phyloP scores from a whole-genome alignment of 768 basidiomycete genomes.

The Pulveroboletus frians region DNA sequence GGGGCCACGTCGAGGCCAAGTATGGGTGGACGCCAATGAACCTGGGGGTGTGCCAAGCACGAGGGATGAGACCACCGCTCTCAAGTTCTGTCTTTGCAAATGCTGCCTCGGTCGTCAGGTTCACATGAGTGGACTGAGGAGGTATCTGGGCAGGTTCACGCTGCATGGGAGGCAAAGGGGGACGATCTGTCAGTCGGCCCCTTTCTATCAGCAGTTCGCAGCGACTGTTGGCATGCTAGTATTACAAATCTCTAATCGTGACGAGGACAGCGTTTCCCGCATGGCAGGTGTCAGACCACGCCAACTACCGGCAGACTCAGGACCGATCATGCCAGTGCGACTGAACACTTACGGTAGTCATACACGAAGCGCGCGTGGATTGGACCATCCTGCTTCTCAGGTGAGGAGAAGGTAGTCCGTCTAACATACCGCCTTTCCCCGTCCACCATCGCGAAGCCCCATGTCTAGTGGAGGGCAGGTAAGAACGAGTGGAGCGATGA shows the following conservation, averaged over 20 bases:
- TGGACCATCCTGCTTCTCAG: conserved; percentile 43
- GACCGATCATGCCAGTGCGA: not conserved
- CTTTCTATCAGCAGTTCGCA: conserved; percentile 4
- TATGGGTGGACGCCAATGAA: conserved; percentile 7
- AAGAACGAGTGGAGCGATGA: not conserved
- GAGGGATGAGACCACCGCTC: not conserved
- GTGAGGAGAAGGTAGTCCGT: conserved; percentile 59
- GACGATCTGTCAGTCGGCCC: not conserved
- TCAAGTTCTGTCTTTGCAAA: conserved; percentile 4
- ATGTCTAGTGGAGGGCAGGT: conserved; percentile 32
- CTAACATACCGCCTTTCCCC: conserved; percentile 58
- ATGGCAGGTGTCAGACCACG: conserved; percentile 4
- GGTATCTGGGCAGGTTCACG: not conserved
- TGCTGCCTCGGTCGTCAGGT: not conserved
- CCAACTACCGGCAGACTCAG: conserved; percentile 23
- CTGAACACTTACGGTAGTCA: conserved; percentile 53
- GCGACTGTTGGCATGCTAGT: not conserved
- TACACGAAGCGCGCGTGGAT: conserved; percentile 57
- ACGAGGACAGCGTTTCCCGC: not conserved
- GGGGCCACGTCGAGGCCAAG: conserved; percentile 16
- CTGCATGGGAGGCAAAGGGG: conserved; percentile 10
- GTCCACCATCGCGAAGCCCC: conserved; percentile 61
- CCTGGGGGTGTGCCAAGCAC: not conserved
- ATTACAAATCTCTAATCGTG: not conserved
- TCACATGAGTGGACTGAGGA: conserved; percentile 12